Base-by-base conservation (phyloP, 768 basidiomycete genomes). In the Tulasnella sp. region DNA sequence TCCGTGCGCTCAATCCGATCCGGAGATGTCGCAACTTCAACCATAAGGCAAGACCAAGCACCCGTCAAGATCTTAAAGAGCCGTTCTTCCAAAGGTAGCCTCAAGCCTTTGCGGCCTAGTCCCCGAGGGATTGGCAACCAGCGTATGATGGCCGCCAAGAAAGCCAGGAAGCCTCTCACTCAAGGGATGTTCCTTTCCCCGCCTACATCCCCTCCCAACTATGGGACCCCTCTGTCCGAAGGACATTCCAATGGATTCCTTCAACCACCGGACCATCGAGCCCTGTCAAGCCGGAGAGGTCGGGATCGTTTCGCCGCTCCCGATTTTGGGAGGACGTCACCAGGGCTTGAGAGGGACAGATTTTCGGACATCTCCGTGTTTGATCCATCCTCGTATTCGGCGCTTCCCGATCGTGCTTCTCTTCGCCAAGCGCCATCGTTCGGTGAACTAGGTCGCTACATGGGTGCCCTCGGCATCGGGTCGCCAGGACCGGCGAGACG, bases 111-210 rank as follows among this genome's bases (percentile, higher is more conserved):
- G 19, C 40, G 42, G 15, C 31, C 45, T 49, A 76, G 75, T 40
- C n/a, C 49, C 22, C 75, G 75, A 1, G 75, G 38, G 25, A 34
- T 71, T 31, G 75, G 75, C 19, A 76, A 76, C 67, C 75, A 71
- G 45, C 75, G 75, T 36, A 71, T 76, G 67, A 69, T 71, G 75
- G 54, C 54, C 29, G 45, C 73, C 11, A 76, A 76, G 67, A 68
- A 69, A 31, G 12, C 29, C 38, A 64, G 75, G 36, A 76, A 76
- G 69, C 75, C 75, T 40, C 75, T 76, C 2, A 42, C 75, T 9
- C 39, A 68, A 29, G 36, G 67, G 38, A 40, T 76, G 38, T 76
- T 76, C 69, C 42, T 58, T 22, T 77, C 76, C 15, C 76, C 77
- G 14, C 45, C 77, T 31, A 34, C 75, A n/a, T 77, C 77, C 15